These are phyloP conservation scores for Candida glucosophila DNA, from an alignment of 1,139 yeast species.

Conservation along the genomic window DNA sequence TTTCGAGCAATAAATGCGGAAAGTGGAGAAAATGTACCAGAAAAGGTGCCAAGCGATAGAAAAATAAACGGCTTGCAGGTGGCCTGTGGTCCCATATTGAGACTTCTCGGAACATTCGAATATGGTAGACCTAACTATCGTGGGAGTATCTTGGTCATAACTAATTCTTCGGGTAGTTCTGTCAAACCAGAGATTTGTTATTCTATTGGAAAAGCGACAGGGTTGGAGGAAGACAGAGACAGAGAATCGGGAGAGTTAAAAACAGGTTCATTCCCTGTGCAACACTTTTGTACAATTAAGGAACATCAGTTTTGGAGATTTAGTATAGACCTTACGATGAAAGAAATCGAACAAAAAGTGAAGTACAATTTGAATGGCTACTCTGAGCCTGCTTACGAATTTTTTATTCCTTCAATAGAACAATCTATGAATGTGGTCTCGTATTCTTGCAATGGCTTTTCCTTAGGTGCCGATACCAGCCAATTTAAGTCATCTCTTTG, in stretches of 20 bases:
- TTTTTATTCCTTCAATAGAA: slow-evolving; percentile 47
- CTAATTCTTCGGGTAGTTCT: slow-evolving; percentile 18
- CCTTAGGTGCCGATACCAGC: slow-evolving; percentile 59
- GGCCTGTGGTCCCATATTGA: slow-evolving; percentile 70
- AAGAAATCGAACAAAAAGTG: slow-evolving; percentile 50
- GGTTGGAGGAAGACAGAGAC: slow-evolving; percentile 4
- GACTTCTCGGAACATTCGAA: slow-evolving; percentile 55
- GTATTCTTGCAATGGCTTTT: slow-evolving; percentile 90
- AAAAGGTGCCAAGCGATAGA: slow-evolving; percentile 17
- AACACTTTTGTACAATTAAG: slow-evolving; percentile 35
- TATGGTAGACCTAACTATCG: slow-evolving; percentile 42
- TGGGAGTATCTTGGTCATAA: slow-evolving; percentile 57
- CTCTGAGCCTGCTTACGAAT: slow-evolving; percentile 33
- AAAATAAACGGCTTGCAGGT: slow-evolving; percentile 33
- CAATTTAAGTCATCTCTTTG: slow-evolving; percentile 70
- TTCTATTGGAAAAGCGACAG: slow-evolving; percentile 27
- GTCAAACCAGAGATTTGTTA: slow-evolving; percentile 36
- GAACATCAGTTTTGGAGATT: slow-evolving; percentile 59
- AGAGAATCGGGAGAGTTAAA: slow-evolving; percentile 6
- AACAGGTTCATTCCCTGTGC: slow-evolving; percentile 39
- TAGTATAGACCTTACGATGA: slow-evolving; percentile 39
- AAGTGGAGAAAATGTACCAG: slow-evolving; percentile 17
- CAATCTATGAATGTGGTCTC: slow-evolving; percentile 75
- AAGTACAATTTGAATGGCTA: slow-evolving; percentile 48
- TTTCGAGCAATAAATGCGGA: slow-evolving; percentile 8